phyloP scores from a whole-genome alignment of 805 yeast species.

The Naumovozyma castellii region DNA sequence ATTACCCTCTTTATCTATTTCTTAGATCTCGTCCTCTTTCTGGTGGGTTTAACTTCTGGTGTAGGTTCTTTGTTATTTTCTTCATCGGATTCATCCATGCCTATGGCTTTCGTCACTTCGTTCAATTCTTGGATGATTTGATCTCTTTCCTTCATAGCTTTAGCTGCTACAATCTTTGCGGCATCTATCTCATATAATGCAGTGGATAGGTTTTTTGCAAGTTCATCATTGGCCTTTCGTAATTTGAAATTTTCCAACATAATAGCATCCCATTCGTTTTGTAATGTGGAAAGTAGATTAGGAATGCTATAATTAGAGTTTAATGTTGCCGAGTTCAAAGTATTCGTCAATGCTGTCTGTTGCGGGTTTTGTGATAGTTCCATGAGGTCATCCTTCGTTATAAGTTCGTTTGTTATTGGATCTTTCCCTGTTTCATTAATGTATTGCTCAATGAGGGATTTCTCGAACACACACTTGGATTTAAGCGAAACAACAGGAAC shows the following conservation, averaged over 20 bases:
- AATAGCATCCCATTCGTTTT: constrained; percentile 83
- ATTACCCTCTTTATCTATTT: no score
- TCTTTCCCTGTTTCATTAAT: constrained; percentile 59
- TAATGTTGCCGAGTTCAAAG: constrained; percentile 37
- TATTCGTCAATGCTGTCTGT: constrained; percentile 16
- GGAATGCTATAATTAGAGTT: constrained; percentile 50
- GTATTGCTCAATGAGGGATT: constrained; percentile 48
- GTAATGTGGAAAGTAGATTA: constrained; percentile 60
- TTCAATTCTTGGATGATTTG: constrained; percentile 60
- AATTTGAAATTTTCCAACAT: constrained; percentile 72
- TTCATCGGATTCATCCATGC: constrained; percentile 11
- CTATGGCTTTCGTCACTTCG: constrained; percentile 39
- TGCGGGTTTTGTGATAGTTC: constrained; percentile 29
- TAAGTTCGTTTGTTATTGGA: constrained; percentile 61
- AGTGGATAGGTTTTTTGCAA: constrained; percentile 64
- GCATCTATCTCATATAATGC: constrained; percentile 85
- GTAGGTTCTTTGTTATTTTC: no score
- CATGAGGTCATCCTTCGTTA: constrained; percentile 51
- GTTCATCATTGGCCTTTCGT: constrained; percentile 56
- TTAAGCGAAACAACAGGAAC: constrained; percentile 69
- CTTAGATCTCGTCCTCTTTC: no score
- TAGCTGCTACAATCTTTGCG: constrained; percentile 76
- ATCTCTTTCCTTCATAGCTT: constrained; percentile 65
- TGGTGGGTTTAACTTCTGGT: no score
- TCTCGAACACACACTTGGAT: constrained; percentile 66